Conservation (phyloP, 164 flowering plant species). For the Santalum album region DNA sequence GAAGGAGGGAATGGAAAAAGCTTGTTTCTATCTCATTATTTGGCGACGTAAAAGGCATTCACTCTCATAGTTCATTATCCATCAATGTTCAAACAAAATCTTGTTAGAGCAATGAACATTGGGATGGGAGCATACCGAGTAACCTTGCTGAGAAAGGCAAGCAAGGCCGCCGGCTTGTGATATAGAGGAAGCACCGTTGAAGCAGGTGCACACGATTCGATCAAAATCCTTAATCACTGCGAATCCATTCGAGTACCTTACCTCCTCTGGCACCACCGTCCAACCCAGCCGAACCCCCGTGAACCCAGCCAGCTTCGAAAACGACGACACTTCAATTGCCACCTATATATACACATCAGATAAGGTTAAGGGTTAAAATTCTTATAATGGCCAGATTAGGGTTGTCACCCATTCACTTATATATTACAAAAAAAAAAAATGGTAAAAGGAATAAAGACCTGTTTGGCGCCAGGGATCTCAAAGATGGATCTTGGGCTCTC, state of each 20-base stretch:
- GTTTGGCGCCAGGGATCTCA: conserved; percentile 78
- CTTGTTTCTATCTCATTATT: too few relatives aligned
- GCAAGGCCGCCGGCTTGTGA: conserved; percentile 76
- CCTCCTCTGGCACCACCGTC: conserved; percentile 66
- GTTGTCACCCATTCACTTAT: too few relatives aligned
- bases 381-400: too few relatives aligned
- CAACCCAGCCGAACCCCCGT: conserved; percentile 78
- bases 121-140: conserved; percentile 20
- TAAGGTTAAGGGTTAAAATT: too few relatives aligned
- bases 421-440: too few relatives aligned
- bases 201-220: conserved; percentile 58
- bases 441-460: conserved; percentile 25
- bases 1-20: too few relatives aligned
- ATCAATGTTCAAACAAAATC: too few relatives aligned
- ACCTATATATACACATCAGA: conserved; percentile 19
- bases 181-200: conserved; percentile 65
- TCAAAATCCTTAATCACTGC: conserved; percentile 54
- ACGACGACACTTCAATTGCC: conserved; percentile 69
- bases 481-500: conserved; percentile 64
- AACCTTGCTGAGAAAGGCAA: conserved; percentile 57
- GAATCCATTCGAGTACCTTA: conserved; percentile 49
- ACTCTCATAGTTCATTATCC: too few relatives aligned
- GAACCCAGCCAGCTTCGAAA: conserved; percentile 72
- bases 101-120: too few relatives aligned
- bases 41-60: too few relatives aligned